Base-by-base conservation (phyloP, 345 rosid genomes). In the Draba incana region DNA sequence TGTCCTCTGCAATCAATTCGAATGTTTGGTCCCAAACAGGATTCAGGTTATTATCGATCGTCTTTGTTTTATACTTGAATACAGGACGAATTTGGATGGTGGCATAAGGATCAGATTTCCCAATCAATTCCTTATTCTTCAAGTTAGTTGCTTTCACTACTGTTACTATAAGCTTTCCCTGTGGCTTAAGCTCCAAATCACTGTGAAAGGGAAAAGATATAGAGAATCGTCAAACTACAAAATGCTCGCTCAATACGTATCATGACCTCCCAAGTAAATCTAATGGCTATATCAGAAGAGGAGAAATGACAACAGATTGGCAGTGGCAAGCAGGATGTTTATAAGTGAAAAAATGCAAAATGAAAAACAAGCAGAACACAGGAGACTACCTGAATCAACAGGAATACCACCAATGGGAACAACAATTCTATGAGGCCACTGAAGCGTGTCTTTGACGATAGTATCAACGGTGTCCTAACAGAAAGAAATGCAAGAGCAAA, bases 401-500 rank as follows among this genome's bases (percentile, higher is more conserved):
- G 89, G 86, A 50, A 84, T 76, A 70, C 97, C 99, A 71, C 99
- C 99, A 64, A 95, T 76, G 50, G 99, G 99, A 64, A 95, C 98
- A 78, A 92, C 97, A 71, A 95, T 92, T 82, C 98, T 88, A 78
- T 89, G 97, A 35, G 99, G 99, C 99, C 98, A 95, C 77, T 95
- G 97, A 71, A 95, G 98, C 96, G 78, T 95, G 69, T 95, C 96
- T 62, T 79, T 76, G 50, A 95, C 89, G 57, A 95, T 95, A 25
- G 98, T 57, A 63, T 92, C 39, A 72, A 95, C 97, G 1, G 92
- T 89, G 75, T 95, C 99, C 99, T 94, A 77, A 58, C 41, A 77
- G 57, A 69, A 23, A 57, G 42, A 64, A 12, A 76, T 64, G 43
- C 63, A 11, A 57, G 56, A 24, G 37, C 43, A 56, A 57, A 62